phyloP scores from a whole-genome alignment of 1,284 basidiomycete genomes.

The Fomitopsis palustris region DNA sequence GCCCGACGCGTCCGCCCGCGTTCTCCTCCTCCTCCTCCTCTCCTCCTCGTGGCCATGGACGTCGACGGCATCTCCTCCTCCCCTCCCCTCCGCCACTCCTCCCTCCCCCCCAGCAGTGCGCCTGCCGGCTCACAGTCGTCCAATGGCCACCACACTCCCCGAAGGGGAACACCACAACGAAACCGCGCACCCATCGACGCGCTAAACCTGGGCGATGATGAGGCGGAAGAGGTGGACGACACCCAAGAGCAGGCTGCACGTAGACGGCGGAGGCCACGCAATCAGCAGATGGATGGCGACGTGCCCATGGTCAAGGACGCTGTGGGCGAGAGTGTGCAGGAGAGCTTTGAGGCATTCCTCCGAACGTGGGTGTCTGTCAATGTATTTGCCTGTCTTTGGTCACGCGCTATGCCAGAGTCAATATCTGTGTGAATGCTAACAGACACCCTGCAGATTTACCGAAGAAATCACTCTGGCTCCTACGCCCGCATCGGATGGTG shows the following conservation, averaged over 20 bases:
- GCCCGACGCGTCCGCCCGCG: constrained; percentile 20
- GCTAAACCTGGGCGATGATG: constrained; percentile 56
- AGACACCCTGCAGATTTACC: constrained; percentile 58
- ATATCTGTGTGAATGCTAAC: neutral
- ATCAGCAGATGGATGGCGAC: constrained; percentile 54
- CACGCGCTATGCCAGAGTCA: no score
- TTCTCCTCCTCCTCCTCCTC: constrained; percentile 13
- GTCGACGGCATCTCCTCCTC: constrained; percentile 41
- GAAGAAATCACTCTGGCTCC: constrained; percentile 71
- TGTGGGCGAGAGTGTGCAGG: constrained; percentile 89
- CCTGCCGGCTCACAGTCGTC: constrained; percentile 48
- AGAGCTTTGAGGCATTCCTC: constrained; percentile 88
- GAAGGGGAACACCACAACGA: constrained; percentile 24
- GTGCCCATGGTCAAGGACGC: constrained; percentile 88
- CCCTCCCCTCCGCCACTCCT: constrained; percentile 35
- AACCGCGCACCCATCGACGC: constrained; percentile 53
- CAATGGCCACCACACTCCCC: constrained; percentile 37
- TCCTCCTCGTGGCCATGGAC: constrained; percentile 31
- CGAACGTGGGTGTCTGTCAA: constrained; percentile 59
- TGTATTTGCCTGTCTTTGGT: neutral
- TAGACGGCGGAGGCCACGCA: constrained; percentile 44
- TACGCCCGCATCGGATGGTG: constrained; percentile 72
- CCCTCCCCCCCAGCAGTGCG: constrained; percentile 68
- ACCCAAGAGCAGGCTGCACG: constrained; percentile 26
- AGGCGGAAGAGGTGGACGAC: constrained; percentile 38